These are phyloP conservation scores for Claviceps spartinae DNA, from an alignment of 2,329 filamentous ascomycete genomes.

Conservation along the genomic window DNA sequence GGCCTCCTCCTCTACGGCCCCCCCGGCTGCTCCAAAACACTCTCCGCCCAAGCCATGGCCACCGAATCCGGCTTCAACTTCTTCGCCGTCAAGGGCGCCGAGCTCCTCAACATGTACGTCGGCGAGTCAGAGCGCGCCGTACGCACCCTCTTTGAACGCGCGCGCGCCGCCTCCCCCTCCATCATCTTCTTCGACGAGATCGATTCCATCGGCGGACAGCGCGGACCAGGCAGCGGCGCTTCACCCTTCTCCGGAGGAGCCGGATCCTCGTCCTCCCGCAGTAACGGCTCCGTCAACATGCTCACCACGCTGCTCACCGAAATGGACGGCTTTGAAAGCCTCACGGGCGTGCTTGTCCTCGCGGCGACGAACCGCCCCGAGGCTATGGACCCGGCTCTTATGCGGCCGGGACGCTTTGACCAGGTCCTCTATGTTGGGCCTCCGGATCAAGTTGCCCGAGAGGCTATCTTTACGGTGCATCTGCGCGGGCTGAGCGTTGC, in stretches of 20 bases:
- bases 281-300: conserved; percentile 55
- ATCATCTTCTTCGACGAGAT: conserved; percentile 98
- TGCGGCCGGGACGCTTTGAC: conserved; percentile 77
- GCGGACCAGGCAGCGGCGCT: conserved; percentile 10
- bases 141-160: conserved; percentile 73
- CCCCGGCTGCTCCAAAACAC: conserved; percentile 87
- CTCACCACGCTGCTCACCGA: conserved; percentile 83
- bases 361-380: conserved; percentile 88
- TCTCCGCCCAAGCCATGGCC: conserved; percentile 80
- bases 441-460: conserved; percentile 58
- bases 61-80: conserved; percentile 89
- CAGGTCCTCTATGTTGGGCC: conserved; percentile 75
- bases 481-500: conserved; percentile 45
- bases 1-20: conserved; percentile 84
- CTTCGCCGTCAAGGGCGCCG: conserved; percentile 84
- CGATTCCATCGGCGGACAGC: conserved; percentile 60
- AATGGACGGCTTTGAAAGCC: conserved; percentile 85
- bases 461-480: conserved; percentile 62
- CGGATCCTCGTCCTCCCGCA: conserved; percentile 22
- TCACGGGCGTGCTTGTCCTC: conserved; percentile 73
- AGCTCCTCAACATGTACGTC: conserved; percentile 93
- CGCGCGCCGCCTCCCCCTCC: conserved; percentile 70
- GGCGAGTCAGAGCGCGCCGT: conserved; percentile 84
- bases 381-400: conserved; percentile 69
- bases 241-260: conserved; percentile 15